Evolutionary conservation across 2,329 filamentous ascomycete species (phyloP), one percentile per base, ranked within the genome.

Genomic region (Phialemonium atrogriseum): DNA sequence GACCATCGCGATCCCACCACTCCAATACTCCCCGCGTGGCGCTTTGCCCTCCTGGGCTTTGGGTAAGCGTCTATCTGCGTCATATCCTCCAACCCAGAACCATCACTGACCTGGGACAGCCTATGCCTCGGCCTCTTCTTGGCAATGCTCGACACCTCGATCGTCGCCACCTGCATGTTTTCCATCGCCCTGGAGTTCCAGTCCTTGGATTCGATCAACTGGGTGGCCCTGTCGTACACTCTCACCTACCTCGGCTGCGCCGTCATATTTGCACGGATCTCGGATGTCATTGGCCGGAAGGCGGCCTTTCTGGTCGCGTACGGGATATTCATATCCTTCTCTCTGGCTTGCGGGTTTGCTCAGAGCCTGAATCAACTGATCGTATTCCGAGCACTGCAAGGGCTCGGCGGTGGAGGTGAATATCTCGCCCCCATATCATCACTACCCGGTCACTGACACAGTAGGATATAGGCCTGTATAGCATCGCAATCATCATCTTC

Each of bases 101-200:
- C n/a, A n/a, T n/a, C 5, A 17, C 28, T 32, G 11, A 32, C 11
- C 10, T 5, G n/a, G 7, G 14, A 14, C 22, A 74, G 68, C 11
- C 51, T 72, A 10, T 64, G 58, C 13, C 50, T 67, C 5, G 72
- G 71, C 4, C 58, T 77, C 1, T 71, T 75, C 32, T 59, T 78
- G 28, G 68, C 73, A 17, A 64, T 75, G 43, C 48, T 76, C n/a
- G 73, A 77, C 47, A 65, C 67, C 2, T 72, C 72, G 4, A 76
- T 78, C 22, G 67, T 78, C 1, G 70, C 73, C 2, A 77, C 73
- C 10, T 68, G 68, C 26, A 50, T 78, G 8, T 68, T 68, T 42
- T 58, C 58, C n/a, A 77, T 77, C 27, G 67, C 65, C 2, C 47
- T 45, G 11, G 68, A 77, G 4, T 70, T 77, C 27, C 34, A 59